These are phyloP conservation scores for Blyttiomyces sp. DNA, from an alignment of 371 early-diverging fungal species.

Conservation along the genomic window DNA sequence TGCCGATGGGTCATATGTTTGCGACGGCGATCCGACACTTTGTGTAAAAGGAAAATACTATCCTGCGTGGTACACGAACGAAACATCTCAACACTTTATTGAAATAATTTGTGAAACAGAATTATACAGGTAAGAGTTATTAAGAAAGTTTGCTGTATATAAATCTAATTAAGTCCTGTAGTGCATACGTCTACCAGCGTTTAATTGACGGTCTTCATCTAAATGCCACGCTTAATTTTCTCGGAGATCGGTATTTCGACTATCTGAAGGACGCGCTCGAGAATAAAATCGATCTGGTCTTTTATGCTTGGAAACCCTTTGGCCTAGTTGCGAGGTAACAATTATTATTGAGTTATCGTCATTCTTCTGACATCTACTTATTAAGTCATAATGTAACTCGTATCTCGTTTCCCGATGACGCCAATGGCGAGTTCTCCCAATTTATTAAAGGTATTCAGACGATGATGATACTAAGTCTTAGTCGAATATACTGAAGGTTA, in stretches of 20 bases:
- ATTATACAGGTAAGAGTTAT: too few relatives aligned
- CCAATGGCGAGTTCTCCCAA: background rate
- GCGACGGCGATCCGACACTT: too few relatives aligned
- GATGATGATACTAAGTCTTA: background rate
- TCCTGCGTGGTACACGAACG: too few relatives aligned
- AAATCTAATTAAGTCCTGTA: background rate
- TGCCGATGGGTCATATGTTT: too few relatives aligned
- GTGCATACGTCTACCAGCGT: slow-evolving; percentile 9
- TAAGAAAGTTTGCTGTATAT: background rate
- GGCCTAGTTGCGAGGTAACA: background rate
- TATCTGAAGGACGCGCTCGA: background rate
- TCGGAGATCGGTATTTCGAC: slow-evolving; percentile 1
- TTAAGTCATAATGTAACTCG: slow-evolving; percentile 10
- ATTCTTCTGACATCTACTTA: too few relatives aligned
- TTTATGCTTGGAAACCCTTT: slow-evolving; percentile 16
- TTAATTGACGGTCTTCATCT: slow-evolving; percentile 18
- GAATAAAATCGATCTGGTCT: slow-evolving; percentile 5
- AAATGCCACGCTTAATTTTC: slow-evolving; percentile 14
- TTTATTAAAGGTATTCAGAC: slow-evolving; percentile 9
- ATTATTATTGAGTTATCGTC: too few relatives aligned
- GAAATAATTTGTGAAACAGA: background rate
- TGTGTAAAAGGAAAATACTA: too few relatives aligned
- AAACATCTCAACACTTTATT: background rate
- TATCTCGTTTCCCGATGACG: slow-evolving; percentile 17
- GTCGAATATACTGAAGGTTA: background rate